Base-by-base conservation (phyloP, 805 yeast genomes). In the Lachancea kluyveri region DNA sequence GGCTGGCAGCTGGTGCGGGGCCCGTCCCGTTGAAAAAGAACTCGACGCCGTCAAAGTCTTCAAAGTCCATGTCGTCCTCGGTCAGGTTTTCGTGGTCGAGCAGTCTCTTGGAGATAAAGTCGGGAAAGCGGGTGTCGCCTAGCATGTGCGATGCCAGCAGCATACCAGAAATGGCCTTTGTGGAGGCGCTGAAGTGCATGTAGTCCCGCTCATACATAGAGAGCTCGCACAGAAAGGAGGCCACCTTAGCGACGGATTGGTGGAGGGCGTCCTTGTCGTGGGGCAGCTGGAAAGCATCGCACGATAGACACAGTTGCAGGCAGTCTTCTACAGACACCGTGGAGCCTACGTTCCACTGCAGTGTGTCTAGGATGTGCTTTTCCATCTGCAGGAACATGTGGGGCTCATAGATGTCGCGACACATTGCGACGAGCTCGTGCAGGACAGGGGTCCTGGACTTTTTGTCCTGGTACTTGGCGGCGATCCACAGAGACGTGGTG, bases 401-500 rank as follows among this genome's bases (percentile, higher is more conserved):
- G 23, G 65, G 63, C 39, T 74, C 79, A 49, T 81, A 83, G 8
- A 69, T 69, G 40, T 69, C 65, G 24, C 85, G 78, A 53, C 90
- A 79, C 51, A 81, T 65, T 43, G 68, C 67, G 24, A 75, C 69
- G 34, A 82, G 67, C 43, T 81, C 88, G 27, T 68, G 64, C 35
- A 79, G 64, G 20, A 78, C 71, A 12, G 90, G 90, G 21, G 77
- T 71, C 34, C 78, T 63, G 36, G 69, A 70, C 47, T 85, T 72
- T 52, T 75, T 74, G 40, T 84, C 86, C 41, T 72, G 73, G 28
- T 74, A 66, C 52, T 87, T 87, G 26, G 92, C 74, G 3, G 95
- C 92, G 12, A 87, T 74, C 94, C 95, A 85, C 28, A 87, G 61
- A 17, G 94, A 80, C 0, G 94, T 80, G 43, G 90, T 77, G 18